A percentile compares a stretch with the other conserved stretches of the same genome.
Conservation (phyloP, 106 monocot genomes). For the Apostasia shenzhenica region DNA sequence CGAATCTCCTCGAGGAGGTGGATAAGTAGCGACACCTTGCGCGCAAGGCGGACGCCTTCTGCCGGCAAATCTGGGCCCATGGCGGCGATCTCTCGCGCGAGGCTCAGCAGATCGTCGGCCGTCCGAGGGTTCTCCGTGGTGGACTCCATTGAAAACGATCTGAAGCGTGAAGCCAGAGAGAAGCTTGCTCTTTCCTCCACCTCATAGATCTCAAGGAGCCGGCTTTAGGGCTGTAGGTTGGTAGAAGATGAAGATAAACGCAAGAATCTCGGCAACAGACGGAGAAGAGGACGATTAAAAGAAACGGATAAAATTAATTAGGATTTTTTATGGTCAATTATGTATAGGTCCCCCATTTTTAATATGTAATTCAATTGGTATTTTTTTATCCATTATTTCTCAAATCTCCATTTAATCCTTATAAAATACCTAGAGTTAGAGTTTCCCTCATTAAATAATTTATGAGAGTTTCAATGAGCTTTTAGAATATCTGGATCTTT, state of each 20-base stretch:
- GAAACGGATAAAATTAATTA: too few species aligned
- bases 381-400: too few species aligned
- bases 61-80: conserved; percentile 7
- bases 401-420: too few species aligned
- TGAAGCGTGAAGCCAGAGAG: background rate
- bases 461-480: too few species aligned
- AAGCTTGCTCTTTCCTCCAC: conserved; percentile 1
- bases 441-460: too few species aligned
- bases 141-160: conserved; percentile 1
- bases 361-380: too few species aligned
- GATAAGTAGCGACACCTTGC: conserved; percentile 62
- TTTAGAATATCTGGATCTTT: too few species aligned
- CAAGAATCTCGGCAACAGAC: too few species aligned
- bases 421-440: too few species aligned
- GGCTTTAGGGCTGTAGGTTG: background rate
- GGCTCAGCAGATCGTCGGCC: background rate
- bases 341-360: too few species aligned
- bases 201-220: background rate
- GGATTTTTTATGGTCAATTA: too few species aligned
- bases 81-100: conserved; percentile 22
- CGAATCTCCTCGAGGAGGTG: conserved; percentile 66
- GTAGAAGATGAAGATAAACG: background rate
- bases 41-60: conserved; percentile 43
- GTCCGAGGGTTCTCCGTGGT: background rate
- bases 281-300: too few species aligned